Base-by-base conservation (phyloP, 192 early-diverging fungal species). In the Coemansia sp. region DNA sequence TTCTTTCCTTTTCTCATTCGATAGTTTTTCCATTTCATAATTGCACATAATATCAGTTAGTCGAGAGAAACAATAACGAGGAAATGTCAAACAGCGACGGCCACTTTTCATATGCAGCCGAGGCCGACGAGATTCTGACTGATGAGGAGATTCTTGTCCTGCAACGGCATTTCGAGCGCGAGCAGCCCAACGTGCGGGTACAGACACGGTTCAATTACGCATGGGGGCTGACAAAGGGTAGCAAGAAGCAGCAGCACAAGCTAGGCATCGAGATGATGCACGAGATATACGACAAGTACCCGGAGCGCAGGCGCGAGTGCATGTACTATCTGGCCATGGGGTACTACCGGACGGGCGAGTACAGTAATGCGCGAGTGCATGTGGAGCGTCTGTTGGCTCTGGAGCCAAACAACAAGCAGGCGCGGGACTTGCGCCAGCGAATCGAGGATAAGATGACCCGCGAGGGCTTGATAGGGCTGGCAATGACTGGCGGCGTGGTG, bases 151-250 rank as follows among this genome's bases (percentile, higher is more conserved):
- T 81, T n/a, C 64, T 59, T 5, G 87, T 92, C 13, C 78, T 92
- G 25, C 77, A 75, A 54, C 83, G 84, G 68, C 88, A 91, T 61
- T 90, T 84, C 73, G 80, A 90, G 55, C 81, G 89, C 59, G 88
- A 91, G 67, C 70, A 76, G 23, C 75, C 85, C 48, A 78, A 87
- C 60, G 79, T 83, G 25, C 83, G 89, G 70, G 81, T 88, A 23
- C 96, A 98, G 79, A 94, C 92, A 53, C 95, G 94, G 72, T 98
- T 98, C 84, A 96, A 98, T 84, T 94, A 92, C 67, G 93, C 96
- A 1, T 98, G 95, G 93, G 93, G 90, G 0, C 85, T 96, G 36
- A 87, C 93, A 67, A 87, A 86, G 73, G 87, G 87, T 66, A 82
- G 69, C 59, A 72, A 67, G 33, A 84, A 83, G 60, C 74, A 74